Conservation (phyloP, 163 green algal species). For the Chlorella variabilis region DNA sequence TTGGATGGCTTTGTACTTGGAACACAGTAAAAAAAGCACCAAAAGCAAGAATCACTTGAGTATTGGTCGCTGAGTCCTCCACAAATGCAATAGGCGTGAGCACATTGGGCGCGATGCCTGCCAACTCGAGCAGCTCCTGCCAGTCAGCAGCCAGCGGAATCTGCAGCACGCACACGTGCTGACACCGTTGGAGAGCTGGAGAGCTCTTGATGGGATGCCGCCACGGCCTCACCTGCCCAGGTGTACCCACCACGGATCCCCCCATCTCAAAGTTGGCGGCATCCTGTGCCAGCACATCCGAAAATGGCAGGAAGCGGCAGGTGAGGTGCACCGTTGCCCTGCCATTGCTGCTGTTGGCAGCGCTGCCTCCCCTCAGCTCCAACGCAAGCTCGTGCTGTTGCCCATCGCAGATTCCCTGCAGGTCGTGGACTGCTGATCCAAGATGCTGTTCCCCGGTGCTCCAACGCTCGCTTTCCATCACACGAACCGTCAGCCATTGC, state of each 20-base stretch:
- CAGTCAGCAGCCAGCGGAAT: slow-evolving; percentile 35
- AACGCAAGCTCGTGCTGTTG: slow-evolving; percentile 44
- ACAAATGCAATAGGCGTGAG: slow-evolving; percentile 68
- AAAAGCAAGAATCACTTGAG: too few relatives aligned
- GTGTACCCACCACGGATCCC: slow-evolving; percentile 2
- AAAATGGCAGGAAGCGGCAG: slow-evolving; percentile 17
- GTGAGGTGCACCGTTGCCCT: slow-evolving; percentile 5
- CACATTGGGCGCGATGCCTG: slow-evolving; percentile 50
- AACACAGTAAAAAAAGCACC: too few relatives aligned
- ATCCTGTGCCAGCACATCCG: slow-evolving; percentile 11
- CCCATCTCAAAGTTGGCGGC: slow-evolving; percentile 7
- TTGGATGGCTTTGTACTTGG: too few relatives aligned
- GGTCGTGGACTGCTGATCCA: slow-evolving; percentile 39
- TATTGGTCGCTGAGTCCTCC: slow-evolving; percentile 69
- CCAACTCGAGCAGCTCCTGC: slow-evolving; percentile 57
- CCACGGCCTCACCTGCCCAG: slow-evolving; percentile 9
- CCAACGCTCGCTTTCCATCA: slow-evolving; percentile 58
- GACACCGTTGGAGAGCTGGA: too few relatives aligned
- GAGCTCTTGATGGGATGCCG: too few relatives aligned
- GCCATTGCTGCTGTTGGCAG: not conserved
- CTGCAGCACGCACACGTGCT: not conserved
- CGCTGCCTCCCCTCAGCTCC: slow-evolving; percentile 25
- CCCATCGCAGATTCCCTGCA: slow-evolving; percentile 21
- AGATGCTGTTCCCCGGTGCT: slow-evolving; percentile 60
- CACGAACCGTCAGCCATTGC: slow-evolving; percentile 42